A percentile compares a stretch with the other conserved stretches of the same genome.
phyloP scores from a whole-genome alignment of 805 yeast genomes.

The Dipodascopsis uninucleata region DNA sequence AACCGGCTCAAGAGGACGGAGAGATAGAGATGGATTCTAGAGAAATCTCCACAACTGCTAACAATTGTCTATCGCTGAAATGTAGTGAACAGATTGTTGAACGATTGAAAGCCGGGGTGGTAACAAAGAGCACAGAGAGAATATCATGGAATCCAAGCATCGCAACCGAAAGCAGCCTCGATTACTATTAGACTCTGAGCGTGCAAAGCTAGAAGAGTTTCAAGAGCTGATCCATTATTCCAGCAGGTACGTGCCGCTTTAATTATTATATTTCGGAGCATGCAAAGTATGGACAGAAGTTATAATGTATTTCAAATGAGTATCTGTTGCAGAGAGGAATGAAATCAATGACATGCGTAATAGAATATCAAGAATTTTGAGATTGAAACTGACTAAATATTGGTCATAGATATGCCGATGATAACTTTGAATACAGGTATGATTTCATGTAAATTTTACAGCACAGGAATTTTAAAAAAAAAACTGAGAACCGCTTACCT shows the following conservation, averaged over 20 bases:
- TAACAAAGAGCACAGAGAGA: too few relatives aligned
- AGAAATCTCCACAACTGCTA: too few relatives aligned
- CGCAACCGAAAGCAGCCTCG: conserved; percentile 43
- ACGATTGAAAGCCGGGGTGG: too few relatives aligned
- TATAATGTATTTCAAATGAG: too few relatives aligned
- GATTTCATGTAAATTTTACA: conserved; percentile 15
- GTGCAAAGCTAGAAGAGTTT: conserved; percentile 82
- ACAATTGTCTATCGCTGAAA: too few relatives aligned
- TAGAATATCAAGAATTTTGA: not conserved
- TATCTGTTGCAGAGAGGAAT: not conserved
- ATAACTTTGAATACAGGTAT: conserved; percentile 73
- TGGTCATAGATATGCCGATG: conserved; percentile 71
- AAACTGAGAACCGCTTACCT: too few relatives aligned
- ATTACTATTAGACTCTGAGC: conserved; percentile 74
- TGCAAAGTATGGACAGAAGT: not conserved
- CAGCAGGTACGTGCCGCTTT: conserved; percentile 49
- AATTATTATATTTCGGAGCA: too few relatives aligned
- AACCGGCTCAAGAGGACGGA: too few relatives aligned
- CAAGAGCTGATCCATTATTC: conserved; percentile 94
- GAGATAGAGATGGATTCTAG: too few relatives aligned
- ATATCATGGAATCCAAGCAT: conserved; percentile 21
- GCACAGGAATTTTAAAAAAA: too few relatives aligned
- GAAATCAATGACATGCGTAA: not conserved
- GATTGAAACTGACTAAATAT: not conserved
- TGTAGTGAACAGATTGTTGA: too few relatives aligned